phyloP scores from a whole-genome alignment of 352 stramenopile species.

The Globisporangium perplexum region DNA sequence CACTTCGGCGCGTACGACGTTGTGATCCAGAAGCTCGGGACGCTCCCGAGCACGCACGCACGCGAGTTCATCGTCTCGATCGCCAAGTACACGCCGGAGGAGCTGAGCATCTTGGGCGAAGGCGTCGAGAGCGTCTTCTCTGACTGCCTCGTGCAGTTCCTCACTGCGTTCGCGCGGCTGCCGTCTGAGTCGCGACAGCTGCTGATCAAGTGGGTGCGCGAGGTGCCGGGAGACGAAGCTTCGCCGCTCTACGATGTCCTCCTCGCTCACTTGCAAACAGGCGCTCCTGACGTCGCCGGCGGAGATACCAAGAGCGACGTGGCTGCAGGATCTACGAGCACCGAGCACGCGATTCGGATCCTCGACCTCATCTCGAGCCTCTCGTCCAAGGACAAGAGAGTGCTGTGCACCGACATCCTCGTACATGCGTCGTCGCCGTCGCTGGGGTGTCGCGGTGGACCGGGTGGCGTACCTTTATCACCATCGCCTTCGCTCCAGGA shows the following conservation, averaged over 20 bases:
- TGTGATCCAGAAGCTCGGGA: constrained; percentile 41
- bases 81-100: constrained; percentile 20
- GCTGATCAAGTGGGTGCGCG: constrained; percentile 37
- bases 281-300: neutral
- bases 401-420: constrained; percentile 30
- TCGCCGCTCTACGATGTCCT: constrained; percentile 38
- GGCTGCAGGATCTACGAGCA: neutral
- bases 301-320: neutral
- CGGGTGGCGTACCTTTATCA: neutral
- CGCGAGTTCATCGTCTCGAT: constrained; percentile 23
- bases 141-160: constrained; percentile 23
- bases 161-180: constrained; percentile 31
- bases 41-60: constrained; percentile 17
- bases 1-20: constrained; percentile 27
- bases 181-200: constrained; percentile 16
- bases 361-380: constrained; percentile 36
- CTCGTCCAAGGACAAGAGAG: constrained; percentile 30
- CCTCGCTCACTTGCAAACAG: constrained; percentile 10
- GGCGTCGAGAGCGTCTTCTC: constrained; percentile 28
- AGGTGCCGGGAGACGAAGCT: constrained; percentile 30
- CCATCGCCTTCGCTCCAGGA: no score
- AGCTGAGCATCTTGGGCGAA: constrained; percentile 32
- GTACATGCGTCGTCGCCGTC: neutral
- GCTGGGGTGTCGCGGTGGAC: neutral
- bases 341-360: constrained; percentile 14